These are phyloP conservation scores for Blastobotrys peoriensis DNA, from an alignment of 805 yeast species.

Conservation along the genomic window DNA sequence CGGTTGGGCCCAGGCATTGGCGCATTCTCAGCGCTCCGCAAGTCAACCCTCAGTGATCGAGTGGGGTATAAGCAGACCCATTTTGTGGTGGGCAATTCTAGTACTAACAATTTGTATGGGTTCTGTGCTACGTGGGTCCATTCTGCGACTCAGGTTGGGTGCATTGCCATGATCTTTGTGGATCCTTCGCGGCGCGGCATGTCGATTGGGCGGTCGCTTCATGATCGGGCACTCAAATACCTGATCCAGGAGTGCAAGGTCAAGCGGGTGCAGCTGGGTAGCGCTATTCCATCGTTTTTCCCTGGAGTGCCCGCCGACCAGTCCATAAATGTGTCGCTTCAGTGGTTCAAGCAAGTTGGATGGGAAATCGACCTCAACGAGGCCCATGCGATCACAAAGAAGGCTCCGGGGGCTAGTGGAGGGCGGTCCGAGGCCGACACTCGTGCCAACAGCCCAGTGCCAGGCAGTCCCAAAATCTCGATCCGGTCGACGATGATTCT, in stretches of 20 bases:
- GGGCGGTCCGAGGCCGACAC: conserved; percentile 2
- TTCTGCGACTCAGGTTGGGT: conserved; percentile 34
- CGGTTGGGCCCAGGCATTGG: conserved; percentile 20
- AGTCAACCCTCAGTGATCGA: conserved; percentile 10
- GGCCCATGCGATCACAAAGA: conserved; percentile 7
- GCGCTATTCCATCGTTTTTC: conserved; percentile 42
- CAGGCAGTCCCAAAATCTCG: background rate
- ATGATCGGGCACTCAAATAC: conserved; percentile 47
- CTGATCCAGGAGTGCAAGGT: conserved; percentile 41
- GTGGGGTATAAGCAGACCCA: conserved; percentile 33
- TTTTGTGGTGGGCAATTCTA: conserved; percentile 53
- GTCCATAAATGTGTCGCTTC: conserved; percentile 14
- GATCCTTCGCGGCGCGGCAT: conserved; percentile 49
- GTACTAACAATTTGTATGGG: conserved; percentile 50
- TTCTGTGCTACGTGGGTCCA: conserved; percentile 49
- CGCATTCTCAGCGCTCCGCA: conserved; percentile 12
- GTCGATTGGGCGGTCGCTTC: conserved; percentile 50
- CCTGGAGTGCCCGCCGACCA: conserved; percentile 17
- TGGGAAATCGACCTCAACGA: conserved; percentile 17
- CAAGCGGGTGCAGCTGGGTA: conserved; percentile 37
- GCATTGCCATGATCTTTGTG: conserved; percentile 43
- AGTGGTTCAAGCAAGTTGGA: conserved; percentile 23
- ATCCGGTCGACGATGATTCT: conserved; percentile 33
- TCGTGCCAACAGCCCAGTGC: background rate
- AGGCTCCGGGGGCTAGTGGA: conserved; percentile 3